Base-by-base conservation (phyloP, 2,329 filamentous ascomycete species). In the Aspergillus pseudoviridinutans region DNA sequence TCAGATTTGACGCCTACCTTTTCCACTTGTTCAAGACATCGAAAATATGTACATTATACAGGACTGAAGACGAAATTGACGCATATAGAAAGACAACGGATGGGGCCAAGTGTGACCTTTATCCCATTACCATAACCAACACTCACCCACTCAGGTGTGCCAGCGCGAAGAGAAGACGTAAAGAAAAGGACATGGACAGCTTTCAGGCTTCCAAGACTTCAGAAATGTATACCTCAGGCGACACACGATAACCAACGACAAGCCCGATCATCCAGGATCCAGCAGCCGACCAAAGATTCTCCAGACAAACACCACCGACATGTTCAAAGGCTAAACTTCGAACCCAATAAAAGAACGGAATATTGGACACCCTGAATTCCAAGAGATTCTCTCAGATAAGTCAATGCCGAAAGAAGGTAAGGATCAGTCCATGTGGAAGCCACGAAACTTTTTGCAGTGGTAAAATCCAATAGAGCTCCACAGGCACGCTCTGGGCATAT, bases 1-100 rank as follows among this genome's bases (percentile, higher is more conserved):
- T 47, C 32, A 44, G 56, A 57, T 57, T 42, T 53, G 57, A 55
- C 44, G 50, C 53, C 56, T 64, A 60, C 61, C 61, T 61, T 64
- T 64, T 17, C 32, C 32, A 58, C 60, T 61, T 55, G 42, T 58
- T 58, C 42, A 56, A 24, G 50, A 57, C 29, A 62, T 54, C 56
- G 47, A 50, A 38, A 51, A 53, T 66, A 65, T 62, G 61, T 66
- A 61, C 60, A 66, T 61, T 63, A 65, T 61, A 65, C 61, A 65
- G 55, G 42, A 38, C 32, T n/a, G 32, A 38, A 55, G 57, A 50
- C 55, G 17, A 41, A 53, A 44, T 47, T 12, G n/a, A 22, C 14
- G 28, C 32, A 38, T n/a, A 55, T 32, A 49, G 22, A 29, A 42
- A 50, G 25, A 35, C 44, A 50, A 55, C 28, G 50, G 29, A 14